These are phyloP conservation scores for Solanum tacnaense DNA, from an alignment of 257 asterid species.

Conservation along the genomic window DNA sequence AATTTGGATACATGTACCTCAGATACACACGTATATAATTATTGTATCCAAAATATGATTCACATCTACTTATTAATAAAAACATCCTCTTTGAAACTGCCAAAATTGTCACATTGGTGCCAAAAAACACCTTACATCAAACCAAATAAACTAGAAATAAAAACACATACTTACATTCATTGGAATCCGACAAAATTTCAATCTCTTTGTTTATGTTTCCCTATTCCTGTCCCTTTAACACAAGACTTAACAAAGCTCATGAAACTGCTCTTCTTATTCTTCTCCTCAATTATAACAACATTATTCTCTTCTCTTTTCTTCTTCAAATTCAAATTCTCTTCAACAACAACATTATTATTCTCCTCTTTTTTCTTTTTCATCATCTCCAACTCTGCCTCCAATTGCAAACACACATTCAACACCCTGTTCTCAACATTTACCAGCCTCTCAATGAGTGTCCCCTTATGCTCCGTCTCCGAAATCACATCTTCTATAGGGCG, in stretches of 20 bases:
- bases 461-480: constrained; percentile 49
- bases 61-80: no score
- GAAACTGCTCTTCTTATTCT: constrained; percentile 25
- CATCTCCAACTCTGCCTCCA: constrained; percentile 35
- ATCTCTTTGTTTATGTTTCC: constrained; percentile 1
- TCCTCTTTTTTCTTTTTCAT: constrained; percentile 14
- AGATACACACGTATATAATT: no score
- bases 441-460: constrained; percentile 47
- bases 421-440: constrained; percentile 52
- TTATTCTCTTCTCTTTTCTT: no score
- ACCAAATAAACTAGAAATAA: background rate
- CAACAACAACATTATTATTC: no score
- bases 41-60: no score
- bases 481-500: constrained; percentile 56
- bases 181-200: background rate
- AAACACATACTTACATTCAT: background rate
- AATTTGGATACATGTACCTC: no score
- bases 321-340: constrained; percentile 4
- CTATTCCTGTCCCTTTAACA: constrained; percentile 2
- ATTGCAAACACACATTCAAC: constrained; percentile 39
- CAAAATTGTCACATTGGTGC: background rate
- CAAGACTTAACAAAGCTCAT: constrained; percentile 39
- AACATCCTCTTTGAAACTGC: background rate
- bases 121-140: background rate
- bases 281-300: no score